Evolutionary conservation across 1,284 basidiomycete species (phyloP).

Genomic region (Ustilago esculenta): DNA sequence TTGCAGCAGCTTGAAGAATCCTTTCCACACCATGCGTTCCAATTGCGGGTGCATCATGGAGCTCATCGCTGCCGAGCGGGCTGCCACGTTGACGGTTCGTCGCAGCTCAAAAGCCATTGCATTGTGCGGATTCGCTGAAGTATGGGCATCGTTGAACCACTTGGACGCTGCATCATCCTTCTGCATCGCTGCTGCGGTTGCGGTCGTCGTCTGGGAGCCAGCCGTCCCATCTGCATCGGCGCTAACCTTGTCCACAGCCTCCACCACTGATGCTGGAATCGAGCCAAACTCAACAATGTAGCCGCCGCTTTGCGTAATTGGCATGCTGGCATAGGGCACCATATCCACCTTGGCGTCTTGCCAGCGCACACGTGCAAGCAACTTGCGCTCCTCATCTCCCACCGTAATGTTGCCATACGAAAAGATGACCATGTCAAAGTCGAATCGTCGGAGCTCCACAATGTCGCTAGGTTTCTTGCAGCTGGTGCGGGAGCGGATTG

Average conservation of each 20-base stretch:
- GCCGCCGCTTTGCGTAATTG: constrained; percentile 27
- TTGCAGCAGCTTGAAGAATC: constrained; percentile 68
- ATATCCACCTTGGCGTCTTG: constrained; percentile 40
- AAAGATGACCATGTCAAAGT: constrained; percentile 51
- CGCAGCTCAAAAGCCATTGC: constrained; percentile 38
- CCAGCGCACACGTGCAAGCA: constrained; percentile 45
- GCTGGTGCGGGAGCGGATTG: constrained; percentile 20
- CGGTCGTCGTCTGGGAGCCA: constrained; percentile 1
- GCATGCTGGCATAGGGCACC: constrained; percentile 13
- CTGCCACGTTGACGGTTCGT: constrained; percentile 59
- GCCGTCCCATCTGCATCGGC: constrained; percentile 5
- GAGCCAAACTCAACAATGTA: constrained; percentile 48
- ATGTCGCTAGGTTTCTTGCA: constrained; percentile 30
- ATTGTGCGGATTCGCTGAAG: constrained; percentile 64
- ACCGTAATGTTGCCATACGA: constrained; percentile 70
- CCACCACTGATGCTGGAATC: constrained; percentile 5
- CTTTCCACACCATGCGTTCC: constrained; percentile 40
- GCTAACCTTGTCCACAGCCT: constrained; percentile 1
- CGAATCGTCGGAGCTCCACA: constrained; percentile 25
- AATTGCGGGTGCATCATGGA: constrained; percentile 13
- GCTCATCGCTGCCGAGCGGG: constrained; percentile 70
- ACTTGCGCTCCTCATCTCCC: constrained; percentile 9
- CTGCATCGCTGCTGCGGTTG: constrained; percentile 4
- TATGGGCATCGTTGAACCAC: constrained; percentile 74
- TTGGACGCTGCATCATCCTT: constrained; percentile 81